Base-by-base conservation (phyloP, 148 eudicot species). In the Fagopyrum tataricum region DNA sequence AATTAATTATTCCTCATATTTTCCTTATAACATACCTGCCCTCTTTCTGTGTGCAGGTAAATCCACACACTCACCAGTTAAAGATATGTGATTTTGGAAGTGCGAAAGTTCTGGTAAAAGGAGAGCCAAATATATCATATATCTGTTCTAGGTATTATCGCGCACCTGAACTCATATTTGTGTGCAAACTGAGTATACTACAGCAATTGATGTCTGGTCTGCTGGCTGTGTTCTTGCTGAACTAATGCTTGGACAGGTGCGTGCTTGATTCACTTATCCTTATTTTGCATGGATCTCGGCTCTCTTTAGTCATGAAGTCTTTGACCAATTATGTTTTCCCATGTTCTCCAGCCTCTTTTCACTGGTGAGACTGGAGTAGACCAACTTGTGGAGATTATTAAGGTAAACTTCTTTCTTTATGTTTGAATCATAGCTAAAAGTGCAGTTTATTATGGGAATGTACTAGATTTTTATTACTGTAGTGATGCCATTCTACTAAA, bases 31-130 rank as follows among this genome's bases (percentile, higher is more conserved):
- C 11, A 20, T 55, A 17, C 24, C 61, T 4, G 17, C 23, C 66
- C 12, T 23, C 14, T 59, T 59, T 59, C 39, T 59, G 66, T 26
- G 18, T 68, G 77, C 87, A 84, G 85, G 88, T 85, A 21, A 82
- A 85, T 78, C 83, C 88, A 23, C 85, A 80, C 21, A 82, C 82
- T 24, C 88, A 85, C 68, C 84, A 84, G 77, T 74, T 84, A 67
- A 84, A 84, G 62, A 84, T 84, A 18, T 84, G 87, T 81, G 87
- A 85, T 72, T 85, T 85, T 78, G 88, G 88, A 51, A 85, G 88
- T 74, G 88, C 88, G 61, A 85, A 85, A 80, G 87, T 79, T 72
- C 79, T 82, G 85, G 85, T 72, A 23, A 46, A 46, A 46, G 74
- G 74, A 31, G 74, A 72, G 23, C 74, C 74, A 47, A 72, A 72